Conservation (phyloP, 2,329 filamentous ascomycete species). For the Thermothelomyces thermophilus region DNA sequence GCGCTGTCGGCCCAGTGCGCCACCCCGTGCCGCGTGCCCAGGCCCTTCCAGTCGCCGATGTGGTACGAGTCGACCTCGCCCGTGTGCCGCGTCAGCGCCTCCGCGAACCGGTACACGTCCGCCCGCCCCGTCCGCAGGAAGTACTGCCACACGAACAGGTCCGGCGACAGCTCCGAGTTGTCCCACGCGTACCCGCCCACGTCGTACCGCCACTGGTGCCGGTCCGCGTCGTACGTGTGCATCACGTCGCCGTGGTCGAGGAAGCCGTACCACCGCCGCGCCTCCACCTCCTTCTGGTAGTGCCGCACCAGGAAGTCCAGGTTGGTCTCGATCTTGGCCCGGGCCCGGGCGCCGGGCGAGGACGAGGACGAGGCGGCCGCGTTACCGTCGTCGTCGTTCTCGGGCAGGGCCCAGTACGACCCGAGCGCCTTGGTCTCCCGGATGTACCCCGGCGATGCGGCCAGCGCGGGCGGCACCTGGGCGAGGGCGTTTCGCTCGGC, state of each 20-base stretch:
- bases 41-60: constrained; percentile 48
- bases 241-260: constrained; percentile 57
- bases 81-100: constrained; percentile 52
- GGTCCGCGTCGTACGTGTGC: constrained; percentile 54
- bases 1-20: constrained; percentile 56
- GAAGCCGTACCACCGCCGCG: constrained; percentile 58
- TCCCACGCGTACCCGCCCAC: constrained; percentile 60
- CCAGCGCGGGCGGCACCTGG: constrained; percentile 46
- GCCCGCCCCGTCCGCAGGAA: constrained; percentile 53
- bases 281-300: constrained; percentile 49
- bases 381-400: too few species aligned
- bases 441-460: constrained; percentile 43
- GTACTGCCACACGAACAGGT: constrained; percentile 57
- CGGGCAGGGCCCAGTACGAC: constrained; percentile 46
- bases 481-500: constrained; percentile 38
- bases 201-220: constrained; percentile 57
- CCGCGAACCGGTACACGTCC: constrained; percentile 53
- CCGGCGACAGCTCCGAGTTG: constrained; percentile 56
- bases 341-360: too few species aligned
- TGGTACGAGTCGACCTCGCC: constrained; percentile 59
- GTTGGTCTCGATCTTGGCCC: constrained; percentile 41
- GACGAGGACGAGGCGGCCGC: too few species aligned
- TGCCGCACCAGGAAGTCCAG: constrained; percentile 51
- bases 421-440: constrained; percentile 47
- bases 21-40: constrained; percentile 57